Evolutionary conservation across 257 asterid species (phyloP).

Genomic region (Lycium barbarum): DNA sequence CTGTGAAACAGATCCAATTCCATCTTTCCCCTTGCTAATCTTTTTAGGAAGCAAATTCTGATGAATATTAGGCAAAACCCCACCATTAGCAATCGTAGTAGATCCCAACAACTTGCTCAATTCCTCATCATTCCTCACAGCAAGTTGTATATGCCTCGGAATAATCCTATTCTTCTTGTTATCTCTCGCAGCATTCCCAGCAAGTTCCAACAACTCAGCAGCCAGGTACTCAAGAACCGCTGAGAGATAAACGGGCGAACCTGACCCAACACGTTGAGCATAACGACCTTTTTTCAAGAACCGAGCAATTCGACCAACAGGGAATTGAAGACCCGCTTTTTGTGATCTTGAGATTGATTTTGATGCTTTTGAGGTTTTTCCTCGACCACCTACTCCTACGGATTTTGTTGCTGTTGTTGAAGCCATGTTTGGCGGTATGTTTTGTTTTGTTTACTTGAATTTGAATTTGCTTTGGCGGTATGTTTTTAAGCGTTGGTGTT

Average conservation of each 20-base stretch:
- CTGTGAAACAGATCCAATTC: slow-evolving; percentile 61
- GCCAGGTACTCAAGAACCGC: slow-evolving; percentile 56
- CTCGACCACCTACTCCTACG: slow-evolving; percentile 46
- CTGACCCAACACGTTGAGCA: slow-evolving; percentile 53
- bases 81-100: slow-evolving; percentile 53
- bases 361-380: slow-evolving; percentile 45
- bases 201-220: slow-evolving; percentile 45
- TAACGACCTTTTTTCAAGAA: slow-evolving; percentile 53
- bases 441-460: too few relatives aligned
- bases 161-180: neutral
- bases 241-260: slow-evolving; percentile 55
- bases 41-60: slow-evolving; percentile 55
- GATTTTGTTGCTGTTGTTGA: too few relatives aligned
- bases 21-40: neutral
- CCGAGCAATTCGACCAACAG: slow-evolving; percentile 59
- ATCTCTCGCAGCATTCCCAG: neutral
- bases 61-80: slow-evolving; percentile 54
- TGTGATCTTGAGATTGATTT: slow-evolving; percentile 35
- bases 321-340: slow-evolving; percentile 62
- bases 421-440: too few relatives aligned
- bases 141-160: neutral
- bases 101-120: slow-evolving; percentile 48
- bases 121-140: neutral
- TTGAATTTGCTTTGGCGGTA: too few relatives aligned
- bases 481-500: too few relatives aligned